Percentiles rank a stretch among this genome's conserved stretches.
phyloP scores from a whole-genome alignment of 164 flowering plant species.

The Dillenia turbinata region DNA sequence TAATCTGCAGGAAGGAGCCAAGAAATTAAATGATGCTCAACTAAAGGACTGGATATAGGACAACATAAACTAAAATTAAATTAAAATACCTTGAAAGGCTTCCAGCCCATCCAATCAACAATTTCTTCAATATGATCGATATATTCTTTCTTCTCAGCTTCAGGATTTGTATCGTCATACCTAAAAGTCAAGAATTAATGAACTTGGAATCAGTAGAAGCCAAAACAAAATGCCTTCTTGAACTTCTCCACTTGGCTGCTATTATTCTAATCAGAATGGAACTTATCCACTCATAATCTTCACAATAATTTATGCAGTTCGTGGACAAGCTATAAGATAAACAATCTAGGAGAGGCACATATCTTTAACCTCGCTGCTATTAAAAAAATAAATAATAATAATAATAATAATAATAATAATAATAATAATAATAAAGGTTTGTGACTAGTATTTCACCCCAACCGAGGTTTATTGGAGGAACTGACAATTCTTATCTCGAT shows the following conservation, averaged over 20 bases:
- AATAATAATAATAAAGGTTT: too few relatives aligned
- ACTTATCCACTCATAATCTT: too few relatives aligned
- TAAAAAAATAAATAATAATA: too few relatives aligned
- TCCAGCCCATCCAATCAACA: slow-evolving; percentile 97
- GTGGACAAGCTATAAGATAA: too few relatives aligned
- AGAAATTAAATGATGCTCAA: slow-evolving; percentile 5
- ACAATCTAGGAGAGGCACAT: too few relatives aligned
- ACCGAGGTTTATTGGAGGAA: too few relatives aligned
- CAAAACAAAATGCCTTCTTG: neutral
- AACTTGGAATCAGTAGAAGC: neutral
- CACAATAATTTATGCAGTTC: too few relatives aligned
- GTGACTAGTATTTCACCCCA: too few relatives aligned
- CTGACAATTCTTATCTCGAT: too few relatives aligned
- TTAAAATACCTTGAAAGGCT: slow-evolving; percentile 74
- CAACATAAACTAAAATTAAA: neutral
- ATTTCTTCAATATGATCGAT: slow-evolving; percentile 95
- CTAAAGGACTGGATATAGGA: neutral
- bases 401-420: too few relatives aligned
- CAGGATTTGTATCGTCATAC: slow-evolving; percentile 98
- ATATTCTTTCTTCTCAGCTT: slow-evolving; percentile 97
- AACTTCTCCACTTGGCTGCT: neutral
- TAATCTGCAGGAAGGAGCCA: slow-evolving; percentile 48
- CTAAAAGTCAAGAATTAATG: slow-evolving; percentile 25
- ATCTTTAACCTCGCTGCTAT: too few relatives aligned
- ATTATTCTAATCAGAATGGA: too few relatives aligned